Evolutionary conservation across 164 flowering plant species (phyloP).

Genomic region (Sextonia rubra): DNA sequence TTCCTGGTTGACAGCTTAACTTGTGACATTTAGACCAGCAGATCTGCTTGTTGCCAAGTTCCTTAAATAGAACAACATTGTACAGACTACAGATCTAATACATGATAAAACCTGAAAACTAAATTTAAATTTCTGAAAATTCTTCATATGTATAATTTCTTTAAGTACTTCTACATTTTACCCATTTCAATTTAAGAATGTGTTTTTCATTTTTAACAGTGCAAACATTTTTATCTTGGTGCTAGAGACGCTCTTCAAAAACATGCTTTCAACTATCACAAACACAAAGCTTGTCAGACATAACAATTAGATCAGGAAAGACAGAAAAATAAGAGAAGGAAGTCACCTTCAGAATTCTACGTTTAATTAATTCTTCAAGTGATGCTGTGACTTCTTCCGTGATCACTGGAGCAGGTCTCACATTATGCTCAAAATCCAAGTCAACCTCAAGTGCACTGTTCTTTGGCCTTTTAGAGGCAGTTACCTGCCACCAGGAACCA

Average conservation of each 20-base stretch:
- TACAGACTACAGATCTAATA: not conserved
- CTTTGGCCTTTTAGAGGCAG: constrained; percentile 75
- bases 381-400: constrained; percentile 81
- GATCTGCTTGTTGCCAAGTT: not conserved
- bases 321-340: constrained; percentile 17
- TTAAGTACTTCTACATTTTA: no score
- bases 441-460: constrained; percentile 95
- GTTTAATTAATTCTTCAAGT: constrained; percentile 73
- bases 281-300: not conserved
- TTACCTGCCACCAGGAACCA: constrained; percentile 45
- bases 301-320: not conserved
- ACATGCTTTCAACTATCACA: not conserved
- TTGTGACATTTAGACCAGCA: not conserved
- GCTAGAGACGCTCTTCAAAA: no score
- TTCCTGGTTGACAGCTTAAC: not conserved
- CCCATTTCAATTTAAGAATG: no score
- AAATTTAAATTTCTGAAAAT: no score
- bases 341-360: constrained; percentile 78
- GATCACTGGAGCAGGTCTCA: constrained; percentile 80
- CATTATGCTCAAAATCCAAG: constrained; percentile 91
- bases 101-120: not conserved
- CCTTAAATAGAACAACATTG: not conserved
- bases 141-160: no score
- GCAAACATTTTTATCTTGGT: no score
- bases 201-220: no score